Evolutionary conservation across 2,329 filamentous ascomycete genomes (phyloP).

Genomic region (Cryphonectria parasitica): DNA sequence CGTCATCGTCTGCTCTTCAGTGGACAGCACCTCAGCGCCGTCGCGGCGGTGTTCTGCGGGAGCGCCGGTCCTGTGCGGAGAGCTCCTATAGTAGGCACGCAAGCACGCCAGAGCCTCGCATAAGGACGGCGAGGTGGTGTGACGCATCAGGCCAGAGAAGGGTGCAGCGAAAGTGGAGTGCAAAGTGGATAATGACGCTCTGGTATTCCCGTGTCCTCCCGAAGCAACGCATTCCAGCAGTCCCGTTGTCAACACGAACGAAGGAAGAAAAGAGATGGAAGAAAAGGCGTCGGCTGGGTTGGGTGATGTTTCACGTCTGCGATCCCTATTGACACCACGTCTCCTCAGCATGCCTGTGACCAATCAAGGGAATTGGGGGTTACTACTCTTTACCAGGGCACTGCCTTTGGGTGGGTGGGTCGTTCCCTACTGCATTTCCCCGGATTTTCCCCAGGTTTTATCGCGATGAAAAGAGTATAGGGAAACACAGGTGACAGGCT

Average conservation of each 20-base stretch:
- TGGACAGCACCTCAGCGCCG: neutral
- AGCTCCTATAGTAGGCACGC: slow-evolving; percentile 1
- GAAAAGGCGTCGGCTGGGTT: neutral
- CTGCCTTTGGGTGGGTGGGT: slow-evolving; percentile 10
- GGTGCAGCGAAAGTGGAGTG: slow-evolving; percentile 25
- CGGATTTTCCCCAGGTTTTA: slow-evolving; percentile 28
- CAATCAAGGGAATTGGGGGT: neutral
- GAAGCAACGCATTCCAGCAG: neutral
- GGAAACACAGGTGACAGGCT: neutral
- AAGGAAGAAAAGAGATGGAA: neutral
- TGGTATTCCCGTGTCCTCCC: slow-evolving; percentile 7
- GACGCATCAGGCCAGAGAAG: slow-evolving; percentile 27
- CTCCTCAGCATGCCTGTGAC: neutral
- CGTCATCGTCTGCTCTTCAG: neutral
- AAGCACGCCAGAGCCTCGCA: neutral
- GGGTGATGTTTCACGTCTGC: neutral
- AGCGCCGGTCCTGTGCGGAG: neutral
- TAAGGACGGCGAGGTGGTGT: slow-evolving; percentile 11
- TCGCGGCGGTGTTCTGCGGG: neutral
- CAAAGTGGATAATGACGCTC: slow-evolving; percentile 23
- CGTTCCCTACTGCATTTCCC: slow-evolving; percentile 23
- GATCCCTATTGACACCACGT: neutral
- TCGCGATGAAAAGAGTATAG: neutral
- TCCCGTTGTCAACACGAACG: neutral
- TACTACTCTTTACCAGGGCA: neutral